Evolutionary conservation across 2,329 filamentous ascomycete genomes (phyloP).

Genomic region (Phialophora macrospora): DNA sequence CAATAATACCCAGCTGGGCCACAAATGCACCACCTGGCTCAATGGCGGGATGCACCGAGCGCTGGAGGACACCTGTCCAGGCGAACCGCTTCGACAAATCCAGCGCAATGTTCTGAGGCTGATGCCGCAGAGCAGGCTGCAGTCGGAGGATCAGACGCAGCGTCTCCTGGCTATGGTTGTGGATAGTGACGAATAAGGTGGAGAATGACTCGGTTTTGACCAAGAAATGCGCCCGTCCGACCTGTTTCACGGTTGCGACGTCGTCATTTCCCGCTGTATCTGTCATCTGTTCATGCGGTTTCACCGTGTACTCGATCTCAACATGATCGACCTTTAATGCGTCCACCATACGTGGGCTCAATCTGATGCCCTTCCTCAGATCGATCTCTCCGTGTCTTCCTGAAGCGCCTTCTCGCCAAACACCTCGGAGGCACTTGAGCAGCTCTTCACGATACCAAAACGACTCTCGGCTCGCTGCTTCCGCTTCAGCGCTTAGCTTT

Average conservation of each 20-base stretch:
- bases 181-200: slow-evolving; percentile 71
- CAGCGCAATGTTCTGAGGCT: slow-evolving; percentile 72
- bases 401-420: slow-evolving; percentile 69
- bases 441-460: slow-evolving; percentile 92
- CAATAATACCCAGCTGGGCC: slow-evolving; percentile 71
- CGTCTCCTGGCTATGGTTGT: slow-evolving; percentile 70
- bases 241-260: slow-evolving; percentile 44
- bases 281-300: slow-evolving; percentile 32
- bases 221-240: slow-evolving; percentile 54
- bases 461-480: slow-evolving; percentile 76
- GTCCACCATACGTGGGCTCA: slow-evolving; percentile 77
- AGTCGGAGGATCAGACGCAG: slow-evolving; percentile 76
- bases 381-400: slow-evolving; percentile 71
- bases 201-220: slow-evolving; percentile 67
- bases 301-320: slow-evolving; percentile 61
- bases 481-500: slow-evolving; percentile 77
- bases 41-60: slow-evolving; percentile 66
- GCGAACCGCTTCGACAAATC: slow-evolving; percentile 81
- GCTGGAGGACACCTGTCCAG: slow-evolving; percentile 84
- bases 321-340: slow-evolving; percentile 80
- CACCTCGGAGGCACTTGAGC: slow-evolving; percentile 70
- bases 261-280: slow-evolving; percentile 17
- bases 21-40: slow-evolving; percentile 63
- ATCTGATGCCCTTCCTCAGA: slow-evolving; percentile 69
- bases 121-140: slow-evolving; percentile 75